phyloP scores from a whole-genome alignment of 2,329 filamentous ascomycete species.

The Aspergillus sp. region DNA sequence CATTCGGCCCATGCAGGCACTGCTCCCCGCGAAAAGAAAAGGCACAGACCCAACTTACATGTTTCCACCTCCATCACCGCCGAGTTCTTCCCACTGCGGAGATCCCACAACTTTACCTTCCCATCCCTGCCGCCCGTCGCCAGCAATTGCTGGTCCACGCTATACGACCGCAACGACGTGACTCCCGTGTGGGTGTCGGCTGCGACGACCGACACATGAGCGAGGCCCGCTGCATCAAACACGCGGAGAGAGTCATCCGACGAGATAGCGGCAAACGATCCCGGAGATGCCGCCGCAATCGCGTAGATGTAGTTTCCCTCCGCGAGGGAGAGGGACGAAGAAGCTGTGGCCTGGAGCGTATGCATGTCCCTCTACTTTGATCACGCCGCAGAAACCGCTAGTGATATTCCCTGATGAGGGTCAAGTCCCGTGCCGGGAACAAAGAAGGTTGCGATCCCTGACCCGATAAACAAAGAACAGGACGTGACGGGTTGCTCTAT shows the following conservation, averaged over 20 bases:
- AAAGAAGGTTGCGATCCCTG: neutral
- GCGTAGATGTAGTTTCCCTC: slow-evolving; percentile 44
- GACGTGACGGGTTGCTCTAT: neutral
- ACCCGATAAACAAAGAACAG: neutral
- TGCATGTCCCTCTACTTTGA: slow-evolving; percentile 25
- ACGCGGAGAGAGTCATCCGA: slow-evolving; percentile 46
- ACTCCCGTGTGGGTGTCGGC: slow-evolving; percentile 35
- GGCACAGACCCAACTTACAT: slow-evolving; percentile 25
- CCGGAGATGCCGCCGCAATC: slow-evolving; percentile 27
- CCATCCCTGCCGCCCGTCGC: slow-evolving; percentile 42
- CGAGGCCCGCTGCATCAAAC: slow-evolving; percentile 36
- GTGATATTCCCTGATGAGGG: neutral
- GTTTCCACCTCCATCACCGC: slow-evolving; percentile 34
- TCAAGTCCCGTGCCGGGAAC: neutral
- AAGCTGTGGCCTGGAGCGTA: slow-evolving; percentile 29
- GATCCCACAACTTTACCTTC: slow-evolving; percentile 42
- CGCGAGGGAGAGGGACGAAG: slow-evolving; percentile 39
- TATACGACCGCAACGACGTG: slow-evolving; percentile 35
- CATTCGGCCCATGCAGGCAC: slow-evolving; percentile 1
- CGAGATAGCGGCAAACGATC: slow-evolving; percentile 41
- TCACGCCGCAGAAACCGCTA: neutral
- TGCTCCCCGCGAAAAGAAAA: slow-evolving; percentile 1
- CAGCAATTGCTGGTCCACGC: slow-evolving; percentile 25
- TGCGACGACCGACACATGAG: slow-evolving; percentile 27
- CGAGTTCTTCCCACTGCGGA: slow-evolving; percentile 26